phyloP scores from a whole-genome alignment of 1,284 basidiomycete genomes.

The Violaceomyces palustris region DNA sequence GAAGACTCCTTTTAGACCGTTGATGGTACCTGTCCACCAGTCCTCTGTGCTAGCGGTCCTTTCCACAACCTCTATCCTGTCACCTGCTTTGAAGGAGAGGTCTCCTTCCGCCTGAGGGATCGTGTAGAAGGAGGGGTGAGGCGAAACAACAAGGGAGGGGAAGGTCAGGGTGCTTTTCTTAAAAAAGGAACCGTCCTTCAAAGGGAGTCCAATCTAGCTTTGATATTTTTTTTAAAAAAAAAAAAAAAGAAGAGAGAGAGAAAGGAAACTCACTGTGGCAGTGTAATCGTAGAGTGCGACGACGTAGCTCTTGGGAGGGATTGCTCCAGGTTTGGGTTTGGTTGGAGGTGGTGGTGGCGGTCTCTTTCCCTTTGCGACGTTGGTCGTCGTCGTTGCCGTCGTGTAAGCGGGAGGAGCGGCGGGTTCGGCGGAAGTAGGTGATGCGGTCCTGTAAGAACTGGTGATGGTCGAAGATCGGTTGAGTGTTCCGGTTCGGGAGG shows the following conservation, averaged over 20 bases:
- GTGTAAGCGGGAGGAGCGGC: slow-evolving; percentile 55
- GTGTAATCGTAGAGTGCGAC: slow-evolving; percentile 92
- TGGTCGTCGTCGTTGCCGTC: slow-evolving; percentile 1
- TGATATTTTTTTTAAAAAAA: no score
- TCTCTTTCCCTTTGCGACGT: slow-evolving; percentile 62
- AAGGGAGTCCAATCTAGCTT: no score
- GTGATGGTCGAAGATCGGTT: no score
- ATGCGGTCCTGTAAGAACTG: no score
- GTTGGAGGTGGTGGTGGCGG: slow-evolving; percentile 81
- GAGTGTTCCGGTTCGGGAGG: no score
- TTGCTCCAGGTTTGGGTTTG: slow-evolving; percentile 67
- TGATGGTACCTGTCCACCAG: slow-evolving; percentile 93
- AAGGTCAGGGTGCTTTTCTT: no score
- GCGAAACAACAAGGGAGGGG: no score
- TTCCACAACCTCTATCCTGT: slow-evolving; percentile 86
- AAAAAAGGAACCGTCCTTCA: no score
- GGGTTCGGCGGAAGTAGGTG: no score
- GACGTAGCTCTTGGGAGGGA: slow-evolving; percentile 66
- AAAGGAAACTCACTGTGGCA: slow-evolving; percentile 55
- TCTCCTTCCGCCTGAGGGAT: slow-evolving; percentile 65
- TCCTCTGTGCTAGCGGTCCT: slow-evolving; percentile 79
- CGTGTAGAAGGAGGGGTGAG: no score
- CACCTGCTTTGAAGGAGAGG: slow-evolving; percentile 83
- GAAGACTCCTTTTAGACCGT: slow-evolving; percentile 84
- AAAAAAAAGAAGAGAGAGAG: slow-evolving; percentile 1